phyloP scores from a whole-genome alignment of 352 stramenopile species.

The Phytophthora sansomeana region DNA sequence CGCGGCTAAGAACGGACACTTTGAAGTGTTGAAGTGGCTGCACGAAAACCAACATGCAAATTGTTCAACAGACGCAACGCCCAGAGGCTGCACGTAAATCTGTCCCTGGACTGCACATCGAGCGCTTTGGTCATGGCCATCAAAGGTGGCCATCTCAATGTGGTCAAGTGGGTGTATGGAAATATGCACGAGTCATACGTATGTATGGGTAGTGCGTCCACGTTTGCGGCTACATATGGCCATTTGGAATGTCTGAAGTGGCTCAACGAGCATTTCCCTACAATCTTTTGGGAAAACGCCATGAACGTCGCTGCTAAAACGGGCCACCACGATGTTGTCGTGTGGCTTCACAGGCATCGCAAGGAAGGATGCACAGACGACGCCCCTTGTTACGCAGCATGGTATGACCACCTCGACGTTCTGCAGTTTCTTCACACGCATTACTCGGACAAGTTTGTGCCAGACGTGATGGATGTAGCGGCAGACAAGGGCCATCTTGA shows the following conservation, averaged over 20 bases:
- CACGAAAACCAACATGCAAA: neutral
- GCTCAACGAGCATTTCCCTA: neutral
- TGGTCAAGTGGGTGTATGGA: neutral
- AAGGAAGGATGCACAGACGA: neutral
- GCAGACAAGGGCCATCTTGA: neutral
- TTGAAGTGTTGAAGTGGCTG: slow-evolving; percentile 1
- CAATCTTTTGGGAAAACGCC: neutral
- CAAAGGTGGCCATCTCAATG: slow-evolving; percentile 1
- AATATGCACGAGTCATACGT: neutral
- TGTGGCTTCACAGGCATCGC: slow-evolving; percentile 7
- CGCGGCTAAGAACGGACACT: neutral
- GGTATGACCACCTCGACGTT: neutral
- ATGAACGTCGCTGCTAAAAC: neutral
- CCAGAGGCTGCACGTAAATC: neutral
- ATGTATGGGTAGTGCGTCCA: neutral
- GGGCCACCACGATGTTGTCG: neutral
- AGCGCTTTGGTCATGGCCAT: neutral
- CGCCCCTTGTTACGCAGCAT: neutral
- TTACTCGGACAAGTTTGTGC: neutral
- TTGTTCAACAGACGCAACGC: neutral
- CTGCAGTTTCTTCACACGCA: slow-evolving; percentile 4
- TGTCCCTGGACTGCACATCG: neutral
- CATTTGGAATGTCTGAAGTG: neutral
- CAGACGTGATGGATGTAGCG: neutral
- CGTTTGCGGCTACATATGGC: neutral